Conservation (phyloP, 2,329 filamentous ascomycete genomes). For the Lizonia empirigonia region DNA sequence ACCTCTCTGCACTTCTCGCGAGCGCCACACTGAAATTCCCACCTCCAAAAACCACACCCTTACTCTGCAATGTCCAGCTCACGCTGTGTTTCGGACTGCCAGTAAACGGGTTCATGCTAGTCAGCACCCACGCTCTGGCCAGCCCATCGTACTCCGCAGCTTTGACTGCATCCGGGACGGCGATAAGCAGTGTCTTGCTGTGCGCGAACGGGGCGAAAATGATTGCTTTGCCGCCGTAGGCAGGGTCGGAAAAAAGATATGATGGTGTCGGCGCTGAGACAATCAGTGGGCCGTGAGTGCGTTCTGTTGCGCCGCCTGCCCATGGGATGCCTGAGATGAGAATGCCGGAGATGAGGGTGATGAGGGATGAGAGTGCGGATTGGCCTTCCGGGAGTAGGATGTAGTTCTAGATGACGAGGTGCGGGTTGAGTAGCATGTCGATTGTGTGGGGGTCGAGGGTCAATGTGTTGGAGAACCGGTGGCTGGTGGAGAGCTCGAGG, state of each 20-base stretch:
- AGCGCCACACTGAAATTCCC: slow-evolving; percentile 24
- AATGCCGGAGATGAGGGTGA: slow-evolving; percentile 27
- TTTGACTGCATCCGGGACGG: slow-evolving; percentile 38
- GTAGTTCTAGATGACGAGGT: slow-evolving; percentile 48
- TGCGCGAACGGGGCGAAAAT: slow-evolving; percentile 43
- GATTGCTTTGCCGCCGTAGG: slow-evolving; percentile 30
- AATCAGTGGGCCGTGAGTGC: slow-evolving; percentile 40
- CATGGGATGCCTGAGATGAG: slow-evolving; percentile 43
- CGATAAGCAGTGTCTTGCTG: slow-evolving; percentile 39
- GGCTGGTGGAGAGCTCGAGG: slow-evolving; percentile 40
- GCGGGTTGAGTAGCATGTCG: slow-evolving; percentile 37
- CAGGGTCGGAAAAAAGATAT: neutral
- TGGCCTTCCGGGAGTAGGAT: slow-evolving; percentile 34
- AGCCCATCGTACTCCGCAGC: slow-evolving; percentile 24
- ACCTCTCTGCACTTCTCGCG: slow-evolving; percentile 19
- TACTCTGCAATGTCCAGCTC: slow-evolving; percentile 50
- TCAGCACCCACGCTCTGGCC: slow-evolving; percentile 48
- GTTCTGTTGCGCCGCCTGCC: slow-evolving; percentile 38
- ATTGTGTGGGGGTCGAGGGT: slow-evolving; percentile 26
- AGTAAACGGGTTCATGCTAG: slow-evolving; percentile 38
- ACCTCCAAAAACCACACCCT: slow-evolving; percentile 51
- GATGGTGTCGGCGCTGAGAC: slow-evolving; percentile 23
- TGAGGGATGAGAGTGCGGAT: slow-evolving; percentile 23
- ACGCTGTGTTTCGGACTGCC: slow-evolving; percentile 27
- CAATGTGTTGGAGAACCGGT: slow-evolving; percentile 22